Base-by-base conservation (phyloP, 2,329 filamentous ascomycete genomes). In the Calonectria pteridis region DNA sequence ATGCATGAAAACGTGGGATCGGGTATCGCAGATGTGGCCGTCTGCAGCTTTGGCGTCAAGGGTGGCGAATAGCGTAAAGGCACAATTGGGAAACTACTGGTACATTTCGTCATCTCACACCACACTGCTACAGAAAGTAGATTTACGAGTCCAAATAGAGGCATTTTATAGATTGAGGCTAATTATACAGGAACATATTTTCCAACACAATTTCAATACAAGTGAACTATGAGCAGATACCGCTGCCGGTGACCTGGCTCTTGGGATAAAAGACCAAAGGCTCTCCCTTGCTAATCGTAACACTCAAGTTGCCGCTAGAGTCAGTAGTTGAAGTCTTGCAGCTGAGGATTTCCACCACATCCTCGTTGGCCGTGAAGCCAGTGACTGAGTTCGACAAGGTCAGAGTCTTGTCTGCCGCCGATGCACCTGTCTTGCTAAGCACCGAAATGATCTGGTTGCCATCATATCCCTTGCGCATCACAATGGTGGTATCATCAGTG, bases 371-470 rank as follows among this genome's bases (percentile, higher is more conserved):
- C 16, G 53, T 43, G 51, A 76, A 76, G 1, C 74, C 74, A 20
- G 74, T 76, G 20, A 72, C 69, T 13, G 58, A 26, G 10, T 46
- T 29, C 0, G 40, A 37, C 37, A 76, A 43, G 4, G 59, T 40
- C 9, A 76, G 49, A 4, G 35, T 66, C 66, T 70, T 74, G 29
- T 70, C 49, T 16, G 59, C 46, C 16, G 74, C 74, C 11, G 65
- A 72, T 4, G 43, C 53, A 14, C 74, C 74, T 5, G 53, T 59
- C 74, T 76, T 76, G 53, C 74, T 76, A 23, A 76, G 49, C 13
- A 76, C 72, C 11, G 74, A 74, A 55, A 76, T 68, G 55, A 76
- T 72, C 33, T 76, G 74, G 65, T 76, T 76, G 6, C 74, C 74
- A 23, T 74, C 55, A 5, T 53, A 69, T 33, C 74, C 74, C 49